phyloP scores from a whole-genome alignment of 2,329 filamentous ascomycete genomes.

The Uncinocarpus reesii region DNA sequence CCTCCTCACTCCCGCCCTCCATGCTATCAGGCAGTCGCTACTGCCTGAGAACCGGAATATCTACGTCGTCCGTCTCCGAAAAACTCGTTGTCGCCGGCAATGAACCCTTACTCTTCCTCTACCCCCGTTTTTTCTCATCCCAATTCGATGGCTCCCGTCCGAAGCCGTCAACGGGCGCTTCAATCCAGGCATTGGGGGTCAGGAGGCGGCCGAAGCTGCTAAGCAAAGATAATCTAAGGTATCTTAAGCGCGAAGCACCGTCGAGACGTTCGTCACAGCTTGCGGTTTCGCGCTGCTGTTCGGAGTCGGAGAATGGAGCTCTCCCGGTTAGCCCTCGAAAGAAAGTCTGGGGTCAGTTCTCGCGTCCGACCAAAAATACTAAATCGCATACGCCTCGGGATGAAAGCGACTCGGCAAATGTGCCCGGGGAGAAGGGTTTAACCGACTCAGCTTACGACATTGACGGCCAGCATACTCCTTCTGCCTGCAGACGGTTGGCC shows the following conservation, averaged over 20 bases:
- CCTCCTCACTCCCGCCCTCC: slow-evolving; percentile 9
- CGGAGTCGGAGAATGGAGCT: not conserved
- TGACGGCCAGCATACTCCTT: too few relatives aligned
- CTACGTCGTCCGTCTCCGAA: slow-evolving; percentile 29
- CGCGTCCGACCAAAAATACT: too few relatives aligned
- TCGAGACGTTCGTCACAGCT: slow-evolving; percentile 5
- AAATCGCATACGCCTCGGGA: too few relatives aligned
- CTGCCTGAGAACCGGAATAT: slow-evolving; percentile 32
- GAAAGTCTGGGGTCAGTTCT: not conserved
- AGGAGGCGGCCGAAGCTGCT: slow-evolving; percentile 26
- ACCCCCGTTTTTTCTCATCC: slow-evolving; percentile 32
- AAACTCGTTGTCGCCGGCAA: slow-evolving; percentile 28
- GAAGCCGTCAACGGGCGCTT: slow-evolving; percentile 10
- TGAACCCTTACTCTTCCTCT: slow-evolving; percentile 39
- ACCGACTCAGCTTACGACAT: too few relatives aligned
- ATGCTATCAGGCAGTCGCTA: slow-evolving; percentile 38
- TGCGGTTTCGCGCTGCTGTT: not conserved
- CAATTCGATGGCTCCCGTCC: not conserved
- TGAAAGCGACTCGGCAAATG: too few relatives aligned
- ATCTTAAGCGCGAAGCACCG: not conserved
- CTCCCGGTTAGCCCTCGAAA: not conserved
- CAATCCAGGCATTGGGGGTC: slow-evolving; percentile 14
- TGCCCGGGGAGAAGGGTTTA: too few relatives aligned
- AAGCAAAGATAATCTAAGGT: slow-evolving; percentile 29
- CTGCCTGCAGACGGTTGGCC: too few relatives aligned